Percentiles rank a stretch among this genome's conserved stretches.
Conservation (phyloP, 129 eudicot genomes). For the Centrapalus pauciflorus region DNA sequence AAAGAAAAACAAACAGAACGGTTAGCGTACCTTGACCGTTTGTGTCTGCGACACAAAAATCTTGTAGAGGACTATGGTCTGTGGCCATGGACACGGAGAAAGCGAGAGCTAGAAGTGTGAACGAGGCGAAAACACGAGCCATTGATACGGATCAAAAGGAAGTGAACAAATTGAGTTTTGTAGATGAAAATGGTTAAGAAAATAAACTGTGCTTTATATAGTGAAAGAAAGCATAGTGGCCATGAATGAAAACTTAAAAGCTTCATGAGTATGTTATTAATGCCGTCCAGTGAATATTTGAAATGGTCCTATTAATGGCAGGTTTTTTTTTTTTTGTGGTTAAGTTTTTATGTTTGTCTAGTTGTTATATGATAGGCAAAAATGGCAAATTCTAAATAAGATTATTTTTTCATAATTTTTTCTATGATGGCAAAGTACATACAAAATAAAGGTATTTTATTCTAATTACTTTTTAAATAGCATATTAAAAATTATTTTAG, state of each 20-base stretch:
- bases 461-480: too few relatives aligned
- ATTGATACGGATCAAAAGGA: slow-evolving; percentile 9
- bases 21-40: slow-evolving; percentile 21
- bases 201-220: slow-evolving; percentile 8
- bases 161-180: background rate
- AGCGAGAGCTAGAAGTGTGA: slow-evolving; percentile 3
- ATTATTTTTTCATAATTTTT: too few relatives aligned
- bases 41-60: slow-evolving; percentile 34
- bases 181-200: background rate
- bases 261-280: background rate
- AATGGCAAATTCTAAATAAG: too few relatives aligned
- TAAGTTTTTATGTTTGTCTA: background rate
- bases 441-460: too few relatives aligned
- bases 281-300: slow-evolving; percentile 8
- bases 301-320: background rate
- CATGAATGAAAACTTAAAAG: background rate
- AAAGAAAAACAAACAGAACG: background rate
- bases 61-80: slow-evolving; percentile 37
- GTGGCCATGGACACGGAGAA: slow-evolving; percentile 9
- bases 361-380: background rate
- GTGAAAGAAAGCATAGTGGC: background rate
- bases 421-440: too few relatives aligned
- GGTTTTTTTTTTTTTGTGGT: background rate
- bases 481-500: too few relatives aligned
- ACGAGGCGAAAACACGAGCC: slow-evolving; percentile 15